phyloP scores from a whole-genome alignment of 2,329 filamentous ascomycete species.

The Botrytis porri region DNA sequence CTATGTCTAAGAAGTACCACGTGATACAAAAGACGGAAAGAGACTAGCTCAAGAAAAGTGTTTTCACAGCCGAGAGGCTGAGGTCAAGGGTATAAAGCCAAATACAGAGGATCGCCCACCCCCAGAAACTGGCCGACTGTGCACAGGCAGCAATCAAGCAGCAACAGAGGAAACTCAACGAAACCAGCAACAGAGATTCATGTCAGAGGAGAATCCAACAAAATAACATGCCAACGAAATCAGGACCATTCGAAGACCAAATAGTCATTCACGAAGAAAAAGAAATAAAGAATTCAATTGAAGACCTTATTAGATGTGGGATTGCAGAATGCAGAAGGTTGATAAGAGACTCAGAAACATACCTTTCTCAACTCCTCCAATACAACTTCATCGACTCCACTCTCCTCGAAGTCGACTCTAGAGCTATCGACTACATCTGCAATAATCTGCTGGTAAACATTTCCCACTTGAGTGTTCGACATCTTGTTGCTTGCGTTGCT shows the following conservation, averaged over 20 bases:
- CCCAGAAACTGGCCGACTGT: conserved; percentile 26
- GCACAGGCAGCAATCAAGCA: conserved; percentile 26
- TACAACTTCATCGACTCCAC: conserved; percentile 82
- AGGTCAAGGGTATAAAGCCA: conserved; percentile 36
- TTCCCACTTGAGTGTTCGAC: conserved; percentile 49
- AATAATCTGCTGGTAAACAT: conserved; percentile 75
- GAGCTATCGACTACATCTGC: conserved; percentile 89
- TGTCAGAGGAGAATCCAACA: neutral
- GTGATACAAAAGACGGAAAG: conserved; percentile 26
- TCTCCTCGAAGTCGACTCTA: conserved; percentile 94
- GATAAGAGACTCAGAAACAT: conserved; percentile 43
- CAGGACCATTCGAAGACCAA: neutral
- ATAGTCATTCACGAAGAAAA: conserved; percentile 8
- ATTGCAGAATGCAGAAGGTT: neutral
- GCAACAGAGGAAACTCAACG: conserved; percentile 5
- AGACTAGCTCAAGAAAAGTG: conserved; percentile 30
- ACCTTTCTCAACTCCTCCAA: conserved; percentile 86
- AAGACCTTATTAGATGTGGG: conserved; percentile 8
- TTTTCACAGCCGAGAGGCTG: conserved; percentile 31
- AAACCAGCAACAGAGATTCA: conserved; percentile 4
- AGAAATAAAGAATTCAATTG: neutral
- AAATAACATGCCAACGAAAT: conserved; percentile 2
- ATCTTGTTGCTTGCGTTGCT: conserved; percentile 30
- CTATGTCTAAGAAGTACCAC: conserved; percentile 16
- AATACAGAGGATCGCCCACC: conserved; percentile 38